Base-by-base conservation (phyloP, 2,329 filamentous ascomycete genomes). In the Arthrinium phaeospermum region DNA sequence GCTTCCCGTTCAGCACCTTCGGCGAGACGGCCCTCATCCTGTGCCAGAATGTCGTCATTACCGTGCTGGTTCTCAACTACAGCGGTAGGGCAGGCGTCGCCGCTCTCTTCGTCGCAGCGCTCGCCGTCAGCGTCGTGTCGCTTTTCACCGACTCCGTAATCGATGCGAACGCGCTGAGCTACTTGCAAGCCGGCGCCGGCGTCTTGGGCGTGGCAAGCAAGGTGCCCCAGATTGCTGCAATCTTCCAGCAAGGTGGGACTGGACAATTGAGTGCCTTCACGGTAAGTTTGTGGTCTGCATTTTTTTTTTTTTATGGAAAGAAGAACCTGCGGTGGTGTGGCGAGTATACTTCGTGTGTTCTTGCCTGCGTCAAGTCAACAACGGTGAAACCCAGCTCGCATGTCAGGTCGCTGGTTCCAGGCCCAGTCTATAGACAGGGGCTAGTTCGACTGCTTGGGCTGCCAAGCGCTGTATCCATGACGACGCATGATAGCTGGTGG, bases 231-330 rank as follows among this genome's bases (percentile, higher is more conserved):
- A 98, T 99, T 78, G 83, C 91, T 72, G 92, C 95, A 22, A 94
- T 98, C 78, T 96, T 91, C 86, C 87, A 89, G 77, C 87, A 98
- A 83, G 95, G 95, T 67, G 92, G 94, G 51, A 99, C 96, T 6
- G 96, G 97, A 34, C 96, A 99, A 87, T 88, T 99, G 82, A 98
- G 95, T 80, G 96, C 96, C 70, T 98, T 98, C 82, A 94, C 96
- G 73, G 96, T 97, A 88, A 85, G 93, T 88, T 53, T 49, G 46
- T 3, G 19, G 24, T 51, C 12, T 37, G 22, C 22, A 16, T 30
- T 68, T 30, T 30, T 30, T 30, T 68, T 30, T 30, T 30, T 30
- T 30, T 30, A 30, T n/a, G 34, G 57, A n/a, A 27, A 27, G 24
- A 68, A 46, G 30, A 30, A 3, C 67, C 4, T 41, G 16, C 14